Evolutionary conservation across 176 grass and related monocot species (phyloP), one percentile per base, ranked within the genome.

Genomic region (Bonia amplexicaulis): DNA sequence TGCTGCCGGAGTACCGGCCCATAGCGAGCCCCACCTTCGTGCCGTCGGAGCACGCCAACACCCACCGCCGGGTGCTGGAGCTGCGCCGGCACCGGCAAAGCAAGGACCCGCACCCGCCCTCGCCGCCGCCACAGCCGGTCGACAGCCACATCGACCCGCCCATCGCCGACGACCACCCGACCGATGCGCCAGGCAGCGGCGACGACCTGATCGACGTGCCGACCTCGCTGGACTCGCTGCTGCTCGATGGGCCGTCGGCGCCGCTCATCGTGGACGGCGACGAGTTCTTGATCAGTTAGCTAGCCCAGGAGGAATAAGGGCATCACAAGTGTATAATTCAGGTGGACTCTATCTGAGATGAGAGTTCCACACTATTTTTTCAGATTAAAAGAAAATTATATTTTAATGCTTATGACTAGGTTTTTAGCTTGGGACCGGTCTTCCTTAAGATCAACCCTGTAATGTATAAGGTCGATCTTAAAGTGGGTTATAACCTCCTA

Each of bases 1-100:
- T 95, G 8, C 87, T 93, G 78, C 93, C 91, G 55, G 95, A 98
- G 89, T 98, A 98, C 87, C 90, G 95, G 15, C 95, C 95, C 1
- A 49, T 62, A 1, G 79, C 87, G 60, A 98, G 95, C 77, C 95
- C 95, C 47, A 85, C 89, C 8, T 98, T 93, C 73, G 37, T 83
- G 82, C 69, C 85, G 46, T 80, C 87, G 15, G 74, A 87, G 89
- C 93, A 98, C 84, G 90, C 93, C 16, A 91, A 83, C 83, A 74
- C 82, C 6, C 95, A 95, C 87, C 88, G 93, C 40, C 83, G 83
- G 77, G 95, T 98, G 59, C 41, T 93, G 41, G 55, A 93, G 80
- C 80, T 93, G 33, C 89, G 77, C 73, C 89, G 73, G 15, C 74
- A 84, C 46, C 62, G 42, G 55, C 79, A 55, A n/a, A 16, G 7